Percentiles rank a stretch among this genome's conserved stretches.
Conservation (phyloP, 352 stramenopile genomes). For the Pythium aquatile region DNA sequence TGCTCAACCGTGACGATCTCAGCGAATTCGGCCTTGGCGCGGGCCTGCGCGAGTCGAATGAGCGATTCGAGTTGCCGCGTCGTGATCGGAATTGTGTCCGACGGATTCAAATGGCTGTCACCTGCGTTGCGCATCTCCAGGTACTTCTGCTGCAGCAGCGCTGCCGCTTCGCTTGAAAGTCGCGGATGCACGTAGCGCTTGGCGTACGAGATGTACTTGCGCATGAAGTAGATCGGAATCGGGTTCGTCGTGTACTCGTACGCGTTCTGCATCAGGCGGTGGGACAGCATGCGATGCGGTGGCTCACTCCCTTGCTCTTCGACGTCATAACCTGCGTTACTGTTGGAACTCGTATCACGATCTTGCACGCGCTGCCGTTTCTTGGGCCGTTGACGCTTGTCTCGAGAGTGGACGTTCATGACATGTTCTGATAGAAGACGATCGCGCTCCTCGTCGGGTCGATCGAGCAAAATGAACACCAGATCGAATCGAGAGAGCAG, state of each 20-base stretch:
- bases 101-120: conserved; percentile 26
- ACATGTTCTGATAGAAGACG: conserved; percentile 91
- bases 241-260: conserved; percentile 28
- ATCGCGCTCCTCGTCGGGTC: conserved; percentile 87
- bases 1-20: conserved; percentile 91
- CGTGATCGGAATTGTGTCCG: conserved; percentile 77
- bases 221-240: conserved; percentile 65
- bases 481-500: conserved; percentile 95
- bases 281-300: conserved; percentile 28
- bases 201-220: conserved; percentile 95
- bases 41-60: conserved; percentile 78
- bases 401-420: conserved; percentile 74
- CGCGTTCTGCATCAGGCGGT: conserved; percentile 30
- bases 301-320: conserved; percentile 6
- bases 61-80: conserved; percentile 93
- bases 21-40: conserved; percentile 91
- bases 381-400: conserved; percentile 11
- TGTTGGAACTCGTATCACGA: neutral
- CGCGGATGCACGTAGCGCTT: conserved; percentile 88
- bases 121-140: conserved; percentile 62
- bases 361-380: conserved; percentile 21
- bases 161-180: conserved; percentile 34
- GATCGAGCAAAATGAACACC: conserved; percentile 94
- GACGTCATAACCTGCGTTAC: neutral
- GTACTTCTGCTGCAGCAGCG: conserved; percentile 72